A percentile compares a stretch with the other conserved stretches of the same genome.
Evolutionary conservation across 176 grass and related monocot species (phyloP).

Genomic region (Lolium multiflorum): DNA sequence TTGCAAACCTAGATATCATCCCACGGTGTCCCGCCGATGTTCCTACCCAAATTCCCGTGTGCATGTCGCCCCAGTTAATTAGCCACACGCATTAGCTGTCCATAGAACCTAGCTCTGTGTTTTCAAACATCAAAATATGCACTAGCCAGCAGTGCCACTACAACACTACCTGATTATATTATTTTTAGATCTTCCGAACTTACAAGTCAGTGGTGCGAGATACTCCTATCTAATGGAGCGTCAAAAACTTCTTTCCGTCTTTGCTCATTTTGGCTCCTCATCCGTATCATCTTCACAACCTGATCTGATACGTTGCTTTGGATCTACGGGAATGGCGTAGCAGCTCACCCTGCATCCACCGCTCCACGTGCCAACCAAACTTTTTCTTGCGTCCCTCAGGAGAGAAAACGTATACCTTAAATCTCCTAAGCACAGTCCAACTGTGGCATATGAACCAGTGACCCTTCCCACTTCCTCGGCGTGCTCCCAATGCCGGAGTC

Average conservation of each 20-base stretch:
- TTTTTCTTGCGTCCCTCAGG: background rate
- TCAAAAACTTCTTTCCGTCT: background rate
- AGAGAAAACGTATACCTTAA: slow-evolving; percentile 23
- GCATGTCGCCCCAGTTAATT: too few relatives aligned
- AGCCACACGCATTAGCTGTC: too few relatives aligned
- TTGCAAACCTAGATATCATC: too few relatives aligned
- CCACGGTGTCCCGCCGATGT: too few relatives aligned
- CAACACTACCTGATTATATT: background rate
- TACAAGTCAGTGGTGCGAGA: background rate
- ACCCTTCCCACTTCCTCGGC: background rate
- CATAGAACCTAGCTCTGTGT: too few relatives aligned
- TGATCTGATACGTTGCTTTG: slow-evolving; percentile 18
- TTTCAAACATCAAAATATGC: too few relatives aligned
- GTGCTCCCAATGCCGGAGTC: slow-evolving; percentile 50
- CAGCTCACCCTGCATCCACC: background rate
- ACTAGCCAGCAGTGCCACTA: too few relatives aligned
- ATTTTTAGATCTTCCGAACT: background rate
- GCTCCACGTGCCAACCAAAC: slow-evolving; percentile 1
- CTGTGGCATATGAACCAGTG: slow-evolving; percentile 19
- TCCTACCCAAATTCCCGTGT: too few relatives aligned
- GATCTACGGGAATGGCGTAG: background rate
- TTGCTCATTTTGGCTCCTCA: slow-evolving; percentile 2
- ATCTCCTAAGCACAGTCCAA: background rate
- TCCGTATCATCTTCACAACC: background rate
- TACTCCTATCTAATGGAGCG: background rate